Base-by-base conservation (phyloP, 2,329 filamentous ascomycete genomes). In the Penicillium sp. region DNA sequence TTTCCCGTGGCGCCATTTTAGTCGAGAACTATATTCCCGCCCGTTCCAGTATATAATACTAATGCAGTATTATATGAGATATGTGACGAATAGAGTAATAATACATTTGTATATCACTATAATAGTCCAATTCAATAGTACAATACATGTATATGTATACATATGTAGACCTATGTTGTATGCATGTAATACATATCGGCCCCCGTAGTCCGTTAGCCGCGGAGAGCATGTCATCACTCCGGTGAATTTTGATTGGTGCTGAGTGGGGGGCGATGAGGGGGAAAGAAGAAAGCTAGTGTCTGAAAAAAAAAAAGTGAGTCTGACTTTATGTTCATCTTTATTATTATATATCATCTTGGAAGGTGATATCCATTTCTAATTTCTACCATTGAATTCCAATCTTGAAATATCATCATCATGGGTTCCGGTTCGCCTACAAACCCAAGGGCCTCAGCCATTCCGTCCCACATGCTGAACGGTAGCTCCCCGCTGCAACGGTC, bases 381-480 rank as follows among this genome's bases (percentile, higher is more conserved):
- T 34, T 45, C 5, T 7, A 39, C 29, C 32, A 26, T 34, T 7
- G 6, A 34, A 34, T 2, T 24, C 34, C 24, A 37, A 8, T 14
- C 2, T 38, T 35, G 16, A 37, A 35, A 43, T 29, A 50, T 35
- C 58, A 54, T 4, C 38, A 64, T 61, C 58, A 82, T 82, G 80
- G 76, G 79, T 61, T 73, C 76, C 58, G 74, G 69, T 59, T 74
- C 75, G 58, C 74, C 74, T 38, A 69, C 69, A 59, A 77, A 65
- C 59, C 75, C 70, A 58, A 81, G 78, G 71, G 81, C 78, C 61
- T 78, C 81, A 40, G 80, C 81, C 11, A 74, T 85, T 31, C 83
- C 84, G 29, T 77, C 81, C 48, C 79, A 85, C 70, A 73, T 86
- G 56, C 64, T 81, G 47, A 85, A 86, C 68, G 83, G 82, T 50